These are phyloP conservation scores for Fennellomyces sp. DNA, from an alignment of 371 early-diverging fungal genomes.

Conservation along the genomic window DNA sequence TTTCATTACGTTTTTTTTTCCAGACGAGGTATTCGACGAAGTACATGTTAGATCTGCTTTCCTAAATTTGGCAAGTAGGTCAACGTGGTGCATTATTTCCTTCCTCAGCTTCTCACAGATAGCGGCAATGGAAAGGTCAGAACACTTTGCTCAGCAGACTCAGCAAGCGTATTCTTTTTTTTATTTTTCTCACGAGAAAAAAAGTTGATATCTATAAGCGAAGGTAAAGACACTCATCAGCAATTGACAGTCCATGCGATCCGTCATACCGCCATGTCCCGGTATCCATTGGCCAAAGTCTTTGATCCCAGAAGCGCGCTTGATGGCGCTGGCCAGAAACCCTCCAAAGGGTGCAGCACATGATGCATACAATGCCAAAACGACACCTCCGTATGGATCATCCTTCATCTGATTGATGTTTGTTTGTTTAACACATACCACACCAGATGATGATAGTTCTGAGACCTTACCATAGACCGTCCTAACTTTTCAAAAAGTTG, in stretches of 20 bases:
- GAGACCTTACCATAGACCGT: neutral
- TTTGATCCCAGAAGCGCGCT: constrained; percentile 97
- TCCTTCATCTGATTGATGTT: constrained; percentile 66
- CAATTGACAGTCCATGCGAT: constrained; percentile 99
- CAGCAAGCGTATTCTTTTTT: neutral
- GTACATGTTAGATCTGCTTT: too few relatives aligned
- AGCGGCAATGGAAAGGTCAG: neutral
- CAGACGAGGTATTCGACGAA: too few relatives aligned
- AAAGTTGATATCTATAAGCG: constrained; percentile 61
- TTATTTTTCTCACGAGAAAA: neutral
- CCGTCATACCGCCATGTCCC: constrained; percentile 98
- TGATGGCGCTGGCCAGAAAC: constrained; percentile 98
- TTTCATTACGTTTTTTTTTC: neutral
- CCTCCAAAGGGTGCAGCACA: constrained; percentile 99
- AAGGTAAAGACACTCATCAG: constrained; percentile 95
- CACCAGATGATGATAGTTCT: too few relatives aligned
- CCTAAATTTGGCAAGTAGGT: neutral
- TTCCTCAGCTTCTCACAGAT: constrained; percentile 9
- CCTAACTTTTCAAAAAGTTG: too few relatives aligned
- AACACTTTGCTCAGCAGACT: neutral
- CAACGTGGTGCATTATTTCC: constrained; percentile 9
- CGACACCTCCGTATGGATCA: constrained; percentile 87
- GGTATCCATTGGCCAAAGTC: constrained; percentile 98
- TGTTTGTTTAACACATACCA: neutral
- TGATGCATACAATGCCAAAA: constrained; percentile 94